Conservation (phyloP, 2,329 filamentous ascomycete genomes). For the Talaromyces atroroseus region DNA sequence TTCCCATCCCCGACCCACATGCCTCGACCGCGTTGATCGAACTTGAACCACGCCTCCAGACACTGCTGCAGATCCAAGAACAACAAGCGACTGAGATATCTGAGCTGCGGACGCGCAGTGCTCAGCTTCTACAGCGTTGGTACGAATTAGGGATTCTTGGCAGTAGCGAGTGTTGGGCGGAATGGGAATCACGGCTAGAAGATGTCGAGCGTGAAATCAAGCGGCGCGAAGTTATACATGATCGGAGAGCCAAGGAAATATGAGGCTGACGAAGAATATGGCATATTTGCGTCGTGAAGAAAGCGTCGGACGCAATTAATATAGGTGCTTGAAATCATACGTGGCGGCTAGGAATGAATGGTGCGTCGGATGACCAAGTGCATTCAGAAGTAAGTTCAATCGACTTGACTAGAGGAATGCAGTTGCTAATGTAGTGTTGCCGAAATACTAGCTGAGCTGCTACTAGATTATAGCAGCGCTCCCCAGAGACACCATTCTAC, state of each 20-base stretch:
- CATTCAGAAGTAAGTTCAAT: background rate
- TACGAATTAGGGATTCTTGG: slow-evolving; percentile 67
- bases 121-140: slow-evolving; percentile 58
- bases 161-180: slow-evolving; percentile 63
- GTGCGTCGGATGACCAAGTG: background rate
- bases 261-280: background rate
- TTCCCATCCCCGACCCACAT: slow-evolving; percentile 40
- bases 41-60: slow-evolving; percentile 38
- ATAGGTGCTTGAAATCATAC: background rate
- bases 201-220: slow-evolving; percentile 61
- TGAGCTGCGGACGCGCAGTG: slow-evolving; percentile 39
- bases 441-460: background rate
- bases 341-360: background rate
- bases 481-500: background rate
- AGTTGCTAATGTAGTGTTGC: background rate
- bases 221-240: slow-evolving; percentile 55
- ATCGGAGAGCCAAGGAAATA: slow-evolving; percentile 47
- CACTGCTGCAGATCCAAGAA: slow-evolving; percentile 31
- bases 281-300: background rate
- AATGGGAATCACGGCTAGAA: slow-evolving; percentile 63
- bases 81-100: slow-evolving; percentile 36
- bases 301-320: too few species aligned
- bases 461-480: background rate
- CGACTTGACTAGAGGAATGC: background rate
- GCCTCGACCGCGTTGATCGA: slow-evolving; percentile 38